Base-by-base conservation (phyloP, 2,329 filamentous ascomycete genomes). In the Fusarium annulatum region DNA sequence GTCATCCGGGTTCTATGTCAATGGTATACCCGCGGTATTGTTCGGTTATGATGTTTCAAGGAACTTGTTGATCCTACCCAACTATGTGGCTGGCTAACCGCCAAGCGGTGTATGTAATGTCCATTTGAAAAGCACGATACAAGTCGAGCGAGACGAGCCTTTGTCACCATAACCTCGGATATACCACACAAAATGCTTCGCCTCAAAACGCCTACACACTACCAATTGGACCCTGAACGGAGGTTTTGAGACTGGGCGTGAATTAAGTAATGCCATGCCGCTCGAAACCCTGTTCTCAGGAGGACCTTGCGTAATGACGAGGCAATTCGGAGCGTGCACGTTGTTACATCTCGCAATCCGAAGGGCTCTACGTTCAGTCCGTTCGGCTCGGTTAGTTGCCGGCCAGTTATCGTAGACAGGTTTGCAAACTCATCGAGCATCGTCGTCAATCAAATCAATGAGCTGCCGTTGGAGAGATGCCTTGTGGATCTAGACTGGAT, bases 1-100 rank as follows among this genome's bases (percentile, higher is more conserved):
- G 28, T 91, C 90, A 94, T 94, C 82, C 88, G 93, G 78, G 95
- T 79, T 80, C 89, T 89, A 96, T 91, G 49, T 88, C 74, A 76
- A 67, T 69, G 41, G 34, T 59, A 71, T 64, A 71, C 55, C 61
- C 63, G 71, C 76, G 76, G 76, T 52, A 75, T 46, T 75, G 53
- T 30, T 79, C 75, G 69, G 75, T 67, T 77, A 72, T 68, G 56
- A 43, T 61, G 52, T 71, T 61, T 61, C 26, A 28, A 43, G 42
- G 42, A 60, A 46, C 42, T 72, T 57, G 41, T 49, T 34, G 43
- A 53, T 21, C 19, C 15, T 61, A 5, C 5, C 19, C 18, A 36
- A 11, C 7, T 55, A 16, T 10, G 26, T 33, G 42, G 16, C 53
- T 36, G 42, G 14, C 48, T 42, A 34, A 53, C 56, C 69, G 69